A percentile compares a stretch with the other conserved stretches of the same genome.
phyloP scores from a whole-genome alignment of 163 green algal genomes.

The Scenedesmus sp. region DNA sequence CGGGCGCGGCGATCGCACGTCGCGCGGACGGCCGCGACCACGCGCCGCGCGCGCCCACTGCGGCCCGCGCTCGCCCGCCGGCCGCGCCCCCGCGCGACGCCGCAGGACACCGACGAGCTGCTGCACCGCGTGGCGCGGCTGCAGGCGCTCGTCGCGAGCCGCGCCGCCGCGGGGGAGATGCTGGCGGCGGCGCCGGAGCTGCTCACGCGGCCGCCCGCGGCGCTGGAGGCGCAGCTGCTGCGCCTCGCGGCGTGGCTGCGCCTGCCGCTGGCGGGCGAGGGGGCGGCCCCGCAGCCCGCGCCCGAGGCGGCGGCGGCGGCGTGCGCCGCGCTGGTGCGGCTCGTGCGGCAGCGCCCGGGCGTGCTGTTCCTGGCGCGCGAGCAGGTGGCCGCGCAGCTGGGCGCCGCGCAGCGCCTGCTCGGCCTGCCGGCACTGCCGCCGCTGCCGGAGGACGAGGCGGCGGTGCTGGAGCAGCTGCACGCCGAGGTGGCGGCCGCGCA shows the following conservation, averaged over 20 bases:
- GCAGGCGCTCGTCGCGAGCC: not conserved
- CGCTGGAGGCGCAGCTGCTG: slow-evolving; percentile 31
- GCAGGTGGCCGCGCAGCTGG: slow-evolving; percentile 15
- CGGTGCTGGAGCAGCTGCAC: slow-evolving; percentile 6
- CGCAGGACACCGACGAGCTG: slow-evolving; percentile 8
- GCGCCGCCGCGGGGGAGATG: slow-evolving; percentile 6
- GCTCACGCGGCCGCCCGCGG: slow-evolving; percentile 24
- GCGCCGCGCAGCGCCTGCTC: slow-evolving; percentile 25
- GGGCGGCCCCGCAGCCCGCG: slow-evolving; percentile 3
- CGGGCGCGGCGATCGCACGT: too few relatives aligned
- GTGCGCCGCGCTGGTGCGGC: slow-evolving; percentile 7
- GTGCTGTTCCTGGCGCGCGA: slow-evolving; percentile 9
- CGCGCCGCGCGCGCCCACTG: too few relatives aligned
- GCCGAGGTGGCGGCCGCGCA: slow-evolving; percentile 5
- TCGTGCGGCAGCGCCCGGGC: slow-evolving; percentile 3
- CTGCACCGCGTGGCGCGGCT: slow-evolving; percentile 14
- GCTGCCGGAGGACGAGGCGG: slow-evolving; percentile 13
- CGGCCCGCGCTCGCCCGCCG: too few relatives aligned
- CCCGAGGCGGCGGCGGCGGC: not conserved
- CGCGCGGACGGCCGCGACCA: too few relatives aligned
- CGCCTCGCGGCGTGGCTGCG: slow-evolving; percentile 21
- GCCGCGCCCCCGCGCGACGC: not conserved
- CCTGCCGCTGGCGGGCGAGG: not conserved
- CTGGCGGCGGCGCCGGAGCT: slow-evolving; percentile 9
- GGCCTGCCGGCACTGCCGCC: not conserved